Conservation (phyloP, 2,329 filamentous ascomycete species). For the Nannizziopsis arthrosporioides region DNA sequence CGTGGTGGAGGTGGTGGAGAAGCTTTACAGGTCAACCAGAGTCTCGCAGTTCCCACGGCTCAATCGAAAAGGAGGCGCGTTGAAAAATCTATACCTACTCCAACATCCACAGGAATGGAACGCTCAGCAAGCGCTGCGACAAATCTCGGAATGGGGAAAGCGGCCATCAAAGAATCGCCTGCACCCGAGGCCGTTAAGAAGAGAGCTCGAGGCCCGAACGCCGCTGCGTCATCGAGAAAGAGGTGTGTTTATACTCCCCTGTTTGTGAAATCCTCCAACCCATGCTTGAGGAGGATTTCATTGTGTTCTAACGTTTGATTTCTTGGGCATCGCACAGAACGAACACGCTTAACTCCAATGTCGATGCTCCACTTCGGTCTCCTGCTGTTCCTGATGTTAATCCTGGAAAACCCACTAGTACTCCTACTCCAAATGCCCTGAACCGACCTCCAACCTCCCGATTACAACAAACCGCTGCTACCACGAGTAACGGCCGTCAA, state of each 20-base stretch:
- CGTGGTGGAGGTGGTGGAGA: conserved; percentile 15
- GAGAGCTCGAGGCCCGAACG: conserved; percentile 60
- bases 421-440: conserved; percentile 47
- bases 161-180: conserved; percentile 52
- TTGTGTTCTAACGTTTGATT: conserved; percentile 7
- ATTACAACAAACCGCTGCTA: conserved; percentile 62
- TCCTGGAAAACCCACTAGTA: conserved; percentile 47
- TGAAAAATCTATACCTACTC: conserved; percentile 47
- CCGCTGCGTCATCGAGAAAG: conserved; percentile 56
- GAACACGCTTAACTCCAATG: conserved; percentile 39
- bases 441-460: conserved; percentile 57
- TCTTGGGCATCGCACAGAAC: conserved; percentile 25
- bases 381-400: conserved; percentile 56
- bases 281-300: conserved; percentile 1
- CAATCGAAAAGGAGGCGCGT: conserved; percentile 68
- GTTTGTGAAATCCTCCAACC: conserved; percentile 4
- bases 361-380: conserved; percentile 63
- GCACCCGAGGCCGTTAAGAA: conserved; percentile 55
- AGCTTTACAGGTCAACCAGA: conserved; percentile 1
- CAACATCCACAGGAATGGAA: conserved; percentile 27
- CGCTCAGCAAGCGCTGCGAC: conserved; percentile 29
- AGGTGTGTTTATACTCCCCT: conserved; percentile 46
- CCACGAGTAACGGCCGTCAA: conserved; percentile 45
- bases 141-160: conserved; percentile 24
- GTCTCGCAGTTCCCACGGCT: conserved; percentile 24